These are phyloP conservation scores for Colletotrichum plurivorum DNA, from an alignment of 2,329 filamentous ascomycete genomes.

Conservation along the genomic window DNA sequence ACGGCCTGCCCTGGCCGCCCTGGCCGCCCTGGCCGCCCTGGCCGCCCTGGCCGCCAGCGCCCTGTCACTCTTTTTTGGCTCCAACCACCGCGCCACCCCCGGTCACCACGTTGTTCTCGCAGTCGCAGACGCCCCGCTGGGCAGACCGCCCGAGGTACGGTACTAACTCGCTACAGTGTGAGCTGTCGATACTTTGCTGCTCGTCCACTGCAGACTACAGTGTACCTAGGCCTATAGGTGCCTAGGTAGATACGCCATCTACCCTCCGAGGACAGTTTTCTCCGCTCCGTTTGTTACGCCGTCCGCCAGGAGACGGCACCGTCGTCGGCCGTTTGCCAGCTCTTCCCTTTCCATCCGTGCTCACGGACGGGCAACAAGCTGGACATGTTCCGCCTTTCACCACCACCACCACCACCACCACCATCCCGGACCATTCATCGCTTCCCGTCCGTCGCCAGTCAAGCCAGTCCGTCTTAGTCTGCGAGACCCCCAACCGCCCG, in stretches of 20 bases:
- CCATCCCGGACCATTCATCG: conserved; percentile 14
- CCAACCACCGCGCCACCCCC: conserved; percentile 25
- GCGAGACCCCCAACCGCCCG: conserved; percentile 34
- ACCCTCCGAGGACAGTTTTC: too few relatives aligned
- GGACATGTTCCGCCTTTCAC: conserved; percentile 7
- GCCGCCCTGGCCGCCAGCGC: neutral
- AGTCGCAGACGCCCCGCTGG: conserved; percentile 20
- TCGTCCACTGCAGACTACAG: neutral
- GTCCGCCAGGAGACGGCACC: neutral
- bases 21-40: conserved; percentile 19
- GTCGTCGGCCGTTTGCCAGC: neutral
- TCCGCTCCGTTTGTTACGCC: too few relatives aligned
- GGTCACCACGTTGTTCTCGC: conserved; percentile 26
- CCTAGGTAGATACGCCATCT: neutral
- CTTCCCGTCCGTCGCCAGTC: conserved; percentile 24
- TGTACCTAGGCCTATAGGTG: neutral
- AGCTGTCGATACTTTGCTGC: too few relatives aligned
- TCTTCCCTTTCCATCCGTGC: neutral
- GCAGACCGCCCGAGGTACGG: neutral
- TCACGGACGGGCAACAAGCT: conserved; percentile 17
- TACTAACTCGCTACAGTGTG: neutral
- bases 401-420: neutral
- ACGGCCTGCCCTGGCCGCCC: conserved; percentile 13
- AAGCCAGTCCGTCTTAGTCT: conserved; percentile 14
- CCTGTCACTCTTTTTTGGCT: conserved; percentile 13